Percentiles rank a stretch among this genome's conserved stretches.
Conservation (phyloP, 1,284 basidiomycete genomes). For the Cutaneotrichosporon sp. region DNA sequence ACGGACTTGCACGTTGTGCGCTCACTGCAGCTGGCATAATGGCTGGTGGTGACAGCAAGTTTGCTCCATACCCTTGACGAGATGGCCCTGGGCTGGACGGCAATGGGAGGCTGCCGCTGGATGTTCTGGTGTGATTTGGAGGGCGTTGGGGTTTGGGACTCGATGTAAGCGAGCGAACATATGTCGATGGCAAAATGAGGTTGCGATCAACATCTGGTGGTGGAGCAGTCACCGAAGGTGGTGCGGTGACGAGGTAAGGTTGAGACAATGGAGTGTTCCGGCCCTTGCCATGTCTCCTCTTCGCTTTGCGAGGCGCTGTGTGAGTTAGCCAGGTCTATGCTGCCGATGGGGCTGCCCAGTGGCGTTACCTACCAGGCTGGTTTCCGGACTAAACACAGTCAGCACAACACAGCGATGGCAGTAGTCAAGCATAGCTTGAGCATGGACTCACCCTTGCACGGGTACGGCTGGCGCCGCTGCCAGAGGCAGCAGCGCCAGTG, state of each 20-base stretch:
- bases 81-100: not conserved
- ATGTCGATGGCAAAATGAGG: conserved; percentile 25
- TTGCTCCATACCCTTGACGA: conserved; percentile 26
- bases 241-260: conserved; percentile 42
- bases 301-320: conserved; percentile 5
- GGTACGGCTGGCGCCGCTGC: not conserved
- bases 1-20: not conserved
- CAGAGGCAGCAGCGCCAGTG: not conserved
- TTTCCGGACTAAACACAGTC: not conserved
- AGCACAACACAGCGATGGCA: not conserved
- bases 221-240: conserved; percentile 20
- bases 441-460: not conserved
- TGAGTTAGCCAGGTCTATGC: not conserved
- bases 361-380: not conserved
- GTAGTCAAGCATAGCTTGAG: not conserved
- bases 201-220: conserved; percentile 1
- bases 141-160: conserved; percentile 27
- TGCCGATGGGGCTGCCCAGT: not conserved
- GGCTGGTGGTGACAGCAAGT: conserved; percentile 33
- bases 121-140: conserved; percentile 28
- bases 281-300: conserved; percentile 22
- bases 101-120: not conserved
- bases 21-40: conserved; percentile 27
- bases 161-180: conserved; percentile 25
- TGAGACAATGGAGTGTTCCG: conserved; percentile 22